Conservation (phyloP, 495 filamentous ascomycete genomes). For the Aspergillus avenaceus region DNA sequence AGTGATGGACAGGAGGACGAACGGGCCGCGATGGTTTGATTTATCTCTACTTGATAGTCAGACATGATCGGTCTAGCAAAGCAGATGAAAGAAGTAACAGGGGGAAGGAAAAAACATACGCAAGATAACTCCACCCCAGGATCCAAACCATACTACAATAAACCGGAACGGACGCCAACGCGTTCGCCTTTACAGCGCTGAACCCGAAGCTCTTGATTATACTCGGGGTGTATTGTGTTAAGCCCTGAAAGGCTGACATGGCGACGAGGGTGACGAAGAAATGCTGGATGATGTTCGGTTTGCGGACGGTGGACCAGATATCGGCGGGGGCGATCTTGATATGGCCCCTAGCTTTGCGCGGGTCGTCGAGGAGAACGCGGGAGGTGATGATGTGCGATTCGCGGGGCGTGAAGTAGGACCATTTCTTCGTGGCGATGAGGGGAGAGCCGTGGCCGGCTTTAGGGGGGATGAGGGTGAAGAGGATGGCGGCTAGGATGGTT, state of each 20-base stretch:
- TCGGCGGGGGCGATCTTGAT: slow-evolving; percentile 38
- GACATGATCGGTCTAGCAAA: background rate
- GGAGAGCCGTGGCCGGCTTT: slow-evolving; percentile 37
- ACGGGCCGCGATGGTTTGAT: slow-evolving; percentile 40
- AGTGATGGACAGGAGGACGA: slow-evolving; percentile 33
- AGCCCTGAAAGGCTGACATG: slow-evolving; percentile 38
- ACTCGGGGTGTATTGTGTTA: slow-evolving; percentile 36
- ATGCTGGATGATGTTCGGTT: slow-evolving; percentile 38
- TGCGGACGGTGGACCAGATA: slow-evolving; percentile 35
- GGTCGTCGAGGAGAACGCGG: slow-evolving; percentile 43
- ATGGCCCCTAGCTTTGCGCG: slow-evolving; percentile 33
- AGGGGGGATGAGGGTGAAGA: slow-evolving; percentile 50
- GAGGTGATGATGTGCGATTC: slow-evolving; percentile 39
- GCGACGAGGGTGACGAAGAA: slow-evolving; percentile 12
- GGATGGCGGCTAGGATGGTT: slow-evolving; percentile 45
- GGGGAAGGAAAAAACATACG: slow-evolving; percentile 25
- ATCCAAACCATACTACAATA: slow-evolving; percentile 44
- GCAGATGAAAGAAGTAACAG: background rate
- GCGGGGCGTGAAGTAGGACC: slow-evolving; percentile 41
- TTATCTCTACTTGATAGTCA: slow-evolving; percentile 34
- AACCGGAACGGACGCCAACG: slow-evolving; percentile 46
- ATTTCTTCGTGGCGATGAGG: slow-evolving; percentile 35
- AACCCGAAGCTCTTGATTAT: slow-evolving; percentile 45
- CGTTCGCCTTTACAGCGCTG: slow-evolving; percentile 42
- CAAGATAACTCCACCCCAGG: slow-evolving; percentile 33